Evolutionary conservation across 345 rosid genomes (phyloP).

Genomic region (Kandelia obovata): DNA sequence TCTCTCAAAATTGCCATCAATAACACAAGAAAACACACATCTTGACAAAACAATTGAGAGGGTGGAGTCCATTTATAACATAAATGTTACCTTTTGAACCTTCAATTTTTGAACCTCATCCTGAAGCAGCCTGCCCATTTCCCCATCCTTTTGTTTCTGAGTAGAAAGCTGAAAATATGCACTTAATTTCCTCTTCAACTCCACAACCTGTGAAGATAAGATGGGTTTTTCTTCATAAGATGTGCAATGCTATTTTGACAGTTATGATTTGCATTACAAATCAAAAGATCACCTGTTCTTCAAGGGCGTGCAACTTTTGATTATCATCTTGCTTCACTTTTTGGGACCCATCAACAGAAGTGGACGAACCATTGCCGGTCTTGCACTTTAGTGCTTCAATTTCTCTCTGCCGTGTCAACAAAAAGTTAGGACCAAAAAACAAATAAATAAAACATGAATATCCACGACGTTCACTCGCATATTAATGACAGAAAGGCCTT

Average conservation of each 20-base stretch:
- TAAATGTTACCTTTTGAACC: conserved; percentile 25
- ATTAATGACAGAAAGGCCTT: too few relatives aligned
- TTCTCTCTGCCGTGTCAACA: conserved; percentile 16
- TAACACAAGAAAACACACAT: too few relatives aligned
- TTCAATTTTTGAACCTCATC: conserved; percentile 26
- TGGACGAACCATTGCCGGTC: conserved; percentile 5
- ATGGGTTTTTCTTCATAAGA: not conserved
- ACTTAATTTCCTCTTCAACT: conserved; percentile 22
- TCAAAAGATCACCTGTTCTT: conserved; percentile 13
- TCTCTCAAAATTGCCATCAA: not conserved
- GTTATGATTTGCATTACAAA: not conserved
- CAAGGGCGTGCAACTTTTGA: conserved; percentile 10
- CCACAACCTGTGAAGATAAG: conserved; percentile 16
- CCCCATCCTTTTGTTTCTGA: conserved; percentile 12
- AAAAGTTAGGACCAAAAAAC: not conserved
- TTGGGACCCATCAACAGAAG: not conserved
- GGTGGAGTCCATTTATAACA: not conserved
- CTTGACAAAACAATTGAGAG: too few relatives aligned
- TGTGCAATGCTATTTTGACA: too few relatives aligned
- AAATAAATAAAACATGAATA: too few relatives aligned
- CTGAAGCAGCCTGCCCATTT: not conserved
- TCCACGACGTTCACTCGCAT: too few relatives aligned
- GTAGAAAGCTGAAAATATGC: conserved; percentile 18
- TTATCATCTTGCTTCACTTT: conserved; percentile 13
- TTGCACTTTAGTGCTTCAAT: conserved; percentile 20